phyloP scores from a whole-genome alignment of 495 filamentous ascomycete species.

The Stereocaulon alpinum region DNA sequence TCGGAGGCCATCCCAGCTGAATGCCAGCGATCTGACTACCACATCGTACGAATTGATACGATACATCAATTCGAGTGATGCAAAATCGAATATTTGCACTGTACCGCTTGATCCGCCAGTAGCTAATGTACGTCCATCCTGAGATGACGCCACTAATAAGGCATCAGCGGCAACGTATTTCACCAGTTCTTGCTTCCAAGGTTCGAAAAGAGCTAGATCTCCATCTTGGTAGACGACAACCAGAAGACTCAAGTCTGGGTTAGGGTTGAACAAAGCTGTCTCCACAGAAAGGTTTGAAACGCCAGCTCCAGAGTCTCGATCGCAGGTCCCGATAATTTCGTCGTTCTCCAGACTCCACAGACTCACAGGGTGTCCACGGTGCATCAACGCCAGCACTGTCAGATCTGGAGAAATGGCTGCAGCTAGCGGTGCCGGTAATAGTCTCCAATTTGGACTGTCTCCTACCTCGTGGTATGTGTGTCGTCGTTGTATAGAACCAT shows the following conservation, averaged over 20 bases:
- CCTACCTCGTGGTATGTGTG: too few species aligned
- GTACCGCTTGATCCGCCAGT: conserved; percentile 19
- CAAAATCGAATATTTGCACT: conserved; percentile 29
- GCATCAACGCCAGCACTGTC: conserved; percentile 21
- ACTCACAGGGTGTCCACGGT: conserved; percentile 19
- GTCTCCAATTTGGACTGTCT: neutral
- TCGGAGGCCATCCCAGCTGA: conserved; percentile 26
- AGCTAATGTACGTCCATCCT: conserved; percentile 27
- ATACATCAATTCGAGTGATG: conserved; percentile 27
- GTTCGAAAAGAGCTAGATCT: conserved; percentile 25
- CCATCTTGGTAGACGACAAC: conserved; percentile 28
- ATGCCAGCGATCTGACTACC: conserved; percentile 24
- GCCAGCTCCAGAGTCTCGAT: conserved; percentile 17
- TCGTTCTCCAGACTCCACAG: conserved; percentile 26
- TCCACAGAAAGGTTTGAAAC: conserved; percentile 20
- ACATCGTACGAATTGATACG: conserved; percentile 20
- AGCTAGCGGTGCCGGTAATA: conserved; percentile 1
- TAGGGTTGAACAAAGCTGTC: conserved; percentile 29
- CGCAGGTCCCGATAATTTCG: conserved; percentile 25
- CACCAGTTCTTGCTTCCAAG: conserved; percentile 12
- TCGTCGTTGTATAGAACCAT: too few species aligned
- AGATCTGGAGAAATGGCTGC: conserved; percentile 16
- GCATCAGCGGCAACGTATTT: conserved; percentile 11
- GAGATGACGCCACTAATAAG: conserved; percentile 17
- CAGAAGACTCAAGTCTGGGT: conserved; percentile 23